Conservation (phyloP, 2,329 filamentous ascomycete species). For the Apiospora marii region DNA sequence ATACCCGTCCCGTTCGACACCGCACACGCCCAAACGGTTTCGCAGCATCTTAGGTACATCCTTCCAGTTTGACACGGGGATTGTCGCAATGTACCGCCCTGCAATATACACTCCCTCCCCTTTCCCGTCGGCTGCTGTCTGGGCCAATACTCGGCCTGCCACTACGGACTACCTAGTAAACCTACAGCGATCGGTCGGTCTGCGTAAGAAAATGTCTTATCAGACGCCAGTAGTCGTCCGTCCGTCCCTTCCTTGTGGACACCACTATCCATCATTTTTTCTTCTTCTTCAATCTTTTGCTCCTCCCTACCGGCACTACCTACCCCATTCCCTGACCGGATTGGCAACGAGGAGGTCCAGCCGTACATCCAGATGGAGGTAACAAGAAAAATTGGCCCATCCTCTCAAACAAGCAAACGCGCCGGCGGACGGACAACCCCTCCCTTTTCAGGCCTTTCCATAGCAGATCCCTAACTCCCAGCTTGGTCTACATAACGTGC, state of each 20-base stretch:
- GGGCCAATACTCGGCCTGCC: conserved; percentile 3
- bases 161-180: conserved; percentile 14
- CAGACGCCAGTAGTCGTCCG: conserved; percentile 12
- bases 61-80: not conserved
- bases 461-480: conserved; percentile 1
- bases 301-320: not conserved
- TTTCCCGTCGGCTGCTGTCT: not conserved
- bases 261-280: not conserved
- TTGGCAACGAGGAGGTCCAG: not conserved
- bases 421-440: conserved; percentile 11
- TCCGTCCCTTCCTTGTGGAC: not conserved
- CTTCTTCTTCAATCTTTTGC: not conserved
- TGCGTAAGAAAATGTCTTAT: conserved; percentile 18
- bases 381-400: not conserved
- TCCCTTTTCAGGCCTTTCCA: conserved; percentile 10
- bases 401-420: conserved; percentile 6
- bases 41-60: not conserved
- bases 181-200: conserved; percentile 5
- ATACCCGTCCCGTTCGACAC: conserved; percentile 15
- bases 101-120: not conserved
- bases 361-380: not conserved
- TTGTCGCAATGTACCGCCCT: not conserved
- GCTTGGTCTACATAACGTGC: not conserved
- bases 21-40: conserved; percentile 5
- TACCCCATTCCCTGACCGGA: not conserved